Base-by-base conservation (phyloP, 23 red algal genomes). In the Porphyridium purpureum region DNA sequence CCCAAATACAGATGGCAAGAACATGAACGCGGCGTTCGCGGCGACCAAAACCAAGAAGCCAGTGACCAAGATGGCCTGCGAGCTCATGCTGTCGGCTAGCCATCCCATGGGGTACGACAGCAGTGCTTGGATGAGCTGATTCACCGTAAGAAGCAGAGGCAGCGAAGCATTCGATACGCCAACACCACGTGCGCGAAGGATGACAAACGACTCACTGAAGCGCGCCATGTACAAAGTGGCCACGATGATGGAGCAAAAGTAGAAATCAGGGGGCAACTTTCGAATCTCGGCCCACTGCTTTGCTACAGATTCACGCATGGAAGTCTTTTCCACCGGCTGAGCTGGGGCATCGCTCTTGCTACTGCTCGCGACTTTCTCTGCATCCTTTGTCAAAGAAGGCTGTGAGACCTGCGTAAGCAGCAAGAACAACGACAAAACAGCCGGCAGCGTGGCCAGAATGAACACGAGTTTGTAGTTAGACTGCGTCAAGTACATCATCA, bases 301-400 rank as follows among this genome's bases (percentile, higher is more conserved):
- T n/a, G n/a, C n/a, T n/a, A n/a, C n/a, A n/a, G n/a, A n/a, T n/a
- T n/a, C n/a, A n/a, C n/a, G n/a, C n/a, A n/a, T n/a, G n/a, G n/a
- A n/a, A n/a, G n/a, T n/a, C n/a, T n/a, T n/a, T n/a, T n/a, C n/a
- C n/a, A n/a, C n/a, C n/a, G n/a, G n/a, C n/a, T n/a, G n/a, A n/a
- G n/a, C n/a, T n/a, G n/a, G n/a, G n/a, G n/a, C n/a, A n/a, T n/a
- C n/a, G n/a, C n/a, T n/a, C n/a, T n/a, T 42, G 35, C n/a, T 42
- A n/a, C 35, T n/a, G 35, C 35, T 42, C 35, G 35, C 35, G n/a
- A n/a, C n/a, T 42, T 42, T 42, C n/a, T n/a, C 35, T n/a, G n/a
- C n/a, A n/a, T n/a, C n/a, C n/a, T n/a, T n/a, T n/a, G n/a, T n/a
- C n/a, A n/a, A n/a, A n/a, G n/a, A n/a, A n/a, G n/a, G n/a, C n/a